phyloP scores from a whole-genome alignment of 1,139 yeast genomes.

The Ogataea hybrid region DNA sequence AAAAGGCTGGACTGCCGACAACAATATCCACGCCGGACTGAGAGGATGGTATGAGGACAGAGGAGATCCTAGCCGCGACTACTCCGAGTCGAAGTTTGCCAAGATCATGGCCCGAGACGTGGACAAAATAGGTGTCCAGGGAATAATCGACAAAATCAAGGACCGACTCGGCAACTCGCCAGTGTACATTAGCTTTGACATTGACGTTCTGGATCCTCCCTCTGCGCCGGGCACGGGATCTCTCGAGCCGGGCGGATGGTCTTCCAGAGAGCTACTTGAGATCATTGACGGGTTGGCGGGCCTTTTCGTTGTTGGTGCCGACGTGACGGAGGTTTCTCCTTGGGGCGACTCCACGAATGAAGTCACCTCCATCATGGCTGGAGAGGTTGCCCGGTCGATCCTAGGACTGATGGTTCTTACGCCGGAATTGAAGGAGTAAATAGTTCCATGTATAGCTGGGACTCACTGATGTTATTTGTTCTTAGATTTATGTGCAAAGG shows the following conservation, averaged over 20 bases:
- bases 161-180: slow-evolving; percentile 39
- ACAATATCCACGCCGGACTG: slow-evolving; percentile 41
- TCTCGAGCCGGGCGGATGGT: slow-evolving; percentile 58
- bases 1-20: slow-evolving; percentile 45
- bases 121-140: slow-evolving; percentile 42
- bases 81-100: slow-evolving; percentile 42
- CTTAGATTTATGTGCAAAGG: no score
- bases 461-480: no score
- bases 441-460: no score
- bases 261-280: slow-evolving; percentile 62
- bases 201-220: slow-evolving; percentile 56
- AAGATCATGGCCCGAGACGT: slow-evolving; percentile 47
- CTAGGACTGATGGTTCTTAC: slow-evolving; percentile 39
- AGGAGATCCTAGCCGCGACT: slow-evolving; percentile 46
- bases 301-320: slow-evolving; percentile 66
- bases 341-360: slow-evolving; percentile 36
- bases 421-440: neutral
- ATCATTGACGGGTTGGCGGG: slow-evolving; percentile 52
- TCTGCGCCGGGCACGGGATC: slow-evolving; percentile 59
- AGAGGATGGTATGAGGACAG: slow-evolving; percentile 38
- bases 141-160: slow-evolving; percentile 40
- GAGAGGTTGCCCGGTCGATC: slow-evolving; percentile 48
- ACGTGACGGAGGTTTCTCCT: slow-evolving; percentile 37
- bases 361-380: slow-evolving; percentile 50
- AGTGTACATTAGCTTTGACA: slow-evolving; percentile 54